Conservation (phyloP, 306 rosid species). For the Castanea crenata region DNA sequence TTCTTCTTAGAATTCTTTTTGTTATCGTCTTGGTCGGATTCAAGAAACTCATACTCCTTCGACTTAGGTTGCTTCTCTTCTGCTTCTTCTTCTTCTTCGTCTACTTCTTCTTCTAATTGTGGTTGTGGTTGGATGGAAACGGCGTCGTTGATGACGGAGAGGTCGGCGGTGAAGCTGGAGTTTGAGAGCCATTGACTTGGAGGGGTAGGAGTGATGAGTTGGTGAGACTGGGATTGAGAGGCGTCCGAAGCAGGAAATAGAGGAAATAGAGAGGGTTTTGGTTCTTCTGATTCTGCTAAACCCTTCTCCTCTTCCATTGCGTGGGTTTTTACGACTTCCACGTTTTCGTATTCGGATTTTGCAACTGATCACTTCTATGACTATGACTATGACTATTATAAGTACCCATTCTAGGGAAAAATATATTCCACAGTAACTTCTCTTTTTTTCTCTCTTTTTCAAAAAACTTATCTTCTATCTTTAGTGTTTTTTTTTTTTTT, state of each 20-base stretch:
- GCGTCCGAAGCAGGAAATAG: slow-evolving; percentile 31
- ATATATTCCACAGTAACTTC: too few relatives aligned
- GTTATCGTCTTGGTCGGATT: slow-evolving; percentile 43
- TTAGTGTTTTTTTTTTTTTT: too few relatives aligned
- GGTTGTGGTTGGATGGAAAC: slow-evolving; percentile 21
- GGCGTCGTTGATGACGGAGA: slow-evolving; percentile 48
- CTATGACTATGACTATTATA: too few relatives aligned
- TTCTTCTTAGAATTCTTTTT: slow-evolving; percentile 31
- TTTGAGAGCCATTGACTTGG: slow-evolving; percentile 65
- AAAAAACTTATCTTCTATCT: too few relatives aligned
- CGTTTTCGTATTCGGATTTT: too few relatives aligned
- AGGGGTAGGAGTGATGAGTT: slow-evolving; percentile 20
- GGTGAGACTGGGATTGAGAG: slow-evolving; percentile 4
- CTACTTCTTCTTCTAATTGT: slow-evolving; percentile 23
- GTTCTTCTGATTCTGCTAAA: slow-evolving; percentile 16
- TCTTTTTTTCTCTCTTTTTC: too few relatives aligned
- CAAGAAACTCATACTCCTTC: slow-evolving; percentile 58
- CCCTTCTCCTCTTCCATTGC: slow-evolving; percentile 47
- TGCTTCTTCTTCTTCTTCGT: slow-evolving; percentile 10
- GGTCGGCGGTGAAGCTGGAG: slow-evolving; percentile 79
- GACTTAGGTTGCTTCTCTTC: slow-evolving; percentile 4
- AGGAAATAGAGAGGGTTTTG: slow-evolving; percentile 54
- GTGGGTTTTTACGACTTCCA: too few relatives aligned
- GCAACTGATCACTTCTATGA: too few relatives aligned
- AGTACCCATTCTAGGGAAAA: too few relatives aligned